Base-by-base conservation (phyloP, 1,139 yeast genomes). In the Kodamaea derodonti region DNA sequence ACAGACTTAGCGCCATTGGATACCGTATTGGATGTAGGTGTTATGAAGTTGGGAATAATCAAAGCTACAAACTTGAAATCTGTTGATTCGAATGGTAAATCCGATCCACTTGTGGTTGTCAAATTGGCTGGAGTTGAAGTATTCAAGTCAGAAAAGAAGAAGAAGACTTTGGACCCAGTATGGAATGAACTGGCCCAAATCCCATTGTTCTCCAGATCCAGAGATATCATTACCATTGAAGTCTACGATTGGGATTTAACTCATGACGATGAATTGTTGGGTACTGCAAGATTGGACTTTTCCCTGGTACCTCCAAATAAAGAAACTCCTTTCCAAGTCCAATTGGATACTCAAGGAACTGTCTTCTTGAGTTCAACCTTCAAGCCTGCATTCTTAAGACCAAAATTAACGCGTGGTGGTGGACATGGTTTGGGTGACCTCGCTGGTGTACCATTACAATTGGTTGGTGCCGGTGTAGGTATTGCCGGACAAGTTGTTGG, bases 171-270 rank as follows among this genome's bases (percentile, higher is more conserved):
- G 46, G 66, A 74, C 37, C 94, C 94, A 20, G 64, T 65, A 4
- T 84, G 87, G 85, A 79, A 82, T 51, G 90, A 82, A 48, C 52
- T 61, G 3, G 61, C 70, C 14, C 70, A 67, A n/a, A 58, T 83
- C 48, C 79, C 83, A 12, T 57, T 84, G 41, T 65, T 74, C 20
- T 81, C 92, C 0, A 75, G 86, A 56, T 63, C 78, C 1, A 73
- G 84, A 53, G 68, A 73, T 32, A 48, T 63, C 16, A 51, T 81
- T 20, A 42, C 58, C 29, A 47, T 80, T 27, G 72, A 72, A 35
- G 75, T 80, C 11, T 76, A 62, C 49, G 94, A 84, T 56, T 84
- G 92, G 92, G 92, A 84, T 58, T 69, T 80, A 49, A 74, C 87
- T 20, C 88, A 84, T 43, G 74, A 70, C 34, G 78, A 80, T 52